Conservation (phyloP, 2,329 filamentous ascomycete genomes). For the Aspergillus udagawae region DNA sequence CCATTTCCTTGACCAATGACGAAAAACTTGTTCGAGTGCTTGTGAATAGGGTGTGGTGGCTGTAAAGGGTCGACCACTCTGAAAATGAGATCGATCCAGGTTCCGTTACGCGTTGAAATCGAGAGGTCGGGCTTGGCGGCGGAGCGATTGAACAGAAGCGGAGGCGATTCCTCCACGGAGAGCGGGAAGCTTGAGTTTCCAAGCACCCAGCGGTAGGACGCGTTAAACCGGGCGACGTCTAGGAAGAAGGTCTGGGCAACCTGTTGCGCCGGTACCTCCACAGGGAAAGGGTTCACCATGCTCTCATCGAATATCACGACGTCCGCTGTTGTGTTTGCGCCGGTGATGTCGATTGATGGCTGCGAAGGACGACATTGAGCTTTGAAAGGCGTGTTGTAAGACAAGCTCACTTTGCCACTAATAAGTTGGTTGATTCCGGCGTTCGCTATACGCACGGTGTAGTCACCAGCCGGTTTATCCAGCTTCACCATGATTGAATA, state of each 20-base stretch:
- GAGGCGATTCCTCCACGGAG: constrained; percentile 35
- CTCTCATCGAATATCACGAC: constrained; percentile 45
- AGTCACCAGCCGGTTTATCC: constrained; percentile 44
- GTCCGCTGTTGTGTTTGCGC: constrained; percentile 36
- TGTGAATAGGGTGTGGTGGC: constrained; percentile 60
- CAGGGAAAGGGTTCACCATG: constrained; percentile 45
- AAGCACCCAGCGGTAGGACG: constrained; percentile 53
- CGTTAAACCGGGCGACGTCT: constrained; percentile 26
- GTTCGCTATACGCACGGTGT: constrained; percentile 52
- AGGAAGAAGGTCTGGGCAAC: constrained; percentile 47
- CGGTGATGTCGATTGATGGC: constrained; percentile 50
- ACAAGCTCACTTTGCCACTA: constrained; percentile 47
- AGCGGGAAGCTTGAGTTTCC: constrained; percentile 38
- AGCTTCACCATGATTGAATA: constrained; percentile 40
- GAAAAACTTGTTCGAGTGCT: constrained; percentile 60
- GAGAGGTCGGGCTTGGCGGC: constrained; percentile 43
- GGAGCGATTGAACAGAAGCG: constrained; percentile 48
- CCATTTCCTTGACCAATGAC: constrained; percentile 52
- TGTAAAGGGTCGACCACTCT: constrained; percentile 43
- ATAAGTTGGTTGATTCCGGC: constrained; percentile 51
- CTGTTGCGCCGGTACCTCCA: constrained; percentile 37
- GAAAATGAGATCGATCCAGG: constrained; percentile 57
- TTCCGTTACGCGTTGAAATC: constrained; percentile 44
- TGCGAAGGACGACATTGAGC: constrained; percentile 20
- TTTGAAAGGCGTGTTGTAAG: constrained; percentile 29